Evolutionary conservation across 148 eudicot species (phyloP), one percentile per base, ranked within the genome.

Genomic region (Fagopyrum homotropicum): DNA sequence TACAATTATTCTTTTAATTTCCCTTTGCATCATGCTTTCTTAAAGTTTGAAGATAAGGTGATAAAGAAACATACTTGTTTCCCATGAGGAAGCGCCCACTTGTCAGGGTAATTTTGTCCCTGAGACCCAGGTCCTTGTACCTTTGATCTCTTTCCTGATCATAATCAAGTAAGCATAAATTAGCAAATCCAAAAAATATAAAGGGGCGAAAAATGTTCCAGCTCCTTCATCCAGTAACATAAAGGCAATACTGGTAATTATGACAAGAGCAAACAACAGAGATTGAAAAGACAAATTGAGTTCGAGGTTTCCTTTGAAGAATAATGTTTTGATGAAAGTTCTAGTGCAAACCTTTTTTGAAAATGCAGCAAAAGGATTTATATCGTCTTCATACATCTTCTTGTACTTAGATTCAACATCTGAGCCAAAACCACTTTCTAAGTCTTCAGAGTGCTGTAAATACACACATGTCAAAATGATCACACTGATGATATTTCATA

Each of bases 51-150:
- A 48, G 12, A 26, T 45, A 52, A 46, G 55, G 54, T 17, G 47
- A 75, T 50, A 73, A 73, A 35, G 46, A 72, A 80, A 44, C 91
- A 74, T 90, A 96, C 99, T 88, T 96, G 85, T 96, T 96, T 57
- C 99, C 99, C 56, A 96, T 90, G 79, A 96, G 95, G 90, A 96
- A 96, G 46, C 97, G 97, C 35, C 99, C 99, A 82, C 98, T 96
- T 77, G 94, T 90, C 73, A 96, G 91, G 4, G 99, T 96, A 72
- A 96, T 92, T 84, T 89, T 92, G 81, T 96, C 99, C 85, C 99
- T 85, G 75, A 96, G 83, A 61, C 99, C 98, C 63, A 96, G 84
- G 73, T 96, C 99, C 87, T 96, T 96, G 78, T 96, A 96, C 80
- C 99, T 87, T 82, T 92, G 99, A 90, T 96, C 99, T 80, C 90